These are phyloP conservation scores for Dendrobium nobile DNA, from an alignment of 106 monocot genomes.

Conservation along the genomic window DNA sequence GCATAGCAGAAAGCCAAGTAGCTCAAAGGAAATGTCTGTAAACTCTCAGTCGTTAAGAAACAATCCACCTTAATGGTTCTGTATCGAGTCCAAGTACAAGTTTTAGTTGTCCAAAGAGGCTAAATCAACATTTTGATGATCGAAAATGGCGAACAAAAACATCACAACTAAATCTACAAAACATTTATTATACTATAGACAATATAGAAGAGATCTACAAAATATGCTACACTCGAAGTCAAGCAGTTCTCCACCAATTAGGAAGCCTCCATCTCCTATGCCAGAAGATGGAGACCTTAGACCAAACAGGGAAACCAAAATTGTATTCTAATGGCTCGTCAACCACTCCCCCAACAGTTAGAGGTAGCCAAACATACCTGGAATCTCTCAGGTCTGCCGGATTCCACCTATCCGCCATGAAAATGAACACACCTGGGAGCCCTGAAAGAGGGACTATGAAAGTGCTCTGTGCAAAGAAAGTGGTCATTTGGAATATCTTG, in stretches of 20 bases:
- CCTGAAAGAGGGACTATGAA: slow-evolving; percentile 64
- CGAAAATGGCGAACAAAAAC: too few species aligned
- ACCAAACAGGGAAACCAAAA: slow-evolving; percentile 65
- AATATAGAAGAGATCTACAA: background rate
- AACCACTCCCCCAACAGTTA: slow-evolving; percentile 62
- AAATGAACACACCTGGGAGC: slow-evolving; percentile 61
- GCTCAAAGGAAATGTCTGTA: too few species aligned
- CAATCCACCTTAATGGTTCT: too few species aligned
- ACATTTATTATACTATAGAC: background rate
- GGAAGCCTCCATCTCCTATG: slow-evolving; percentile 67
- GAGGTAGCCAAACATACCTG: slow-evolving; percentile 89
- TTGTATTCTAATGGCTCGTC: slow-evolving; percentile 85
- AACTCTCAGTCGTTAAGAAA: too few species aligned
- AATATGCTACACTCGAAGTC: background rate
- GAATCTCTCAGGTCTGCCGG: slow-evolving; percentile 77
- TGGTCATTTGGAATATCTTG: slow-evolving; percentile 53
- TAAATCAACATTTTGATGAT: too few species aligned
- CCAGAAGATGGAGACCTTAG: slow-evolving; percentile 67
- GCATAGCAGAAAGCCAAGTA: too few species aligned
- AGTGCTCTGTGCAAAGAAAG: slow-evolving; percentile 85
- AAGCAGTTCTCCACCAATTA: slow-evolving; percentile 1
- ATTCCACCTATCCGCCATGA: slow-evolving; percentile 96
- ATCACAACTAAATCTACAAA: background rate
- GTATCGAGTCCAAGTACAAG: too few species aligned
- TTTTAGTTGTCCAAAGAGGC: too few species aligned